A percentile compares a stretch with the other conserved stretches of the same genome.
Evolutionary conservation across 768 basidiomycete genomes (phyloP).

Genomic region (Suillus lakei): DNA sequence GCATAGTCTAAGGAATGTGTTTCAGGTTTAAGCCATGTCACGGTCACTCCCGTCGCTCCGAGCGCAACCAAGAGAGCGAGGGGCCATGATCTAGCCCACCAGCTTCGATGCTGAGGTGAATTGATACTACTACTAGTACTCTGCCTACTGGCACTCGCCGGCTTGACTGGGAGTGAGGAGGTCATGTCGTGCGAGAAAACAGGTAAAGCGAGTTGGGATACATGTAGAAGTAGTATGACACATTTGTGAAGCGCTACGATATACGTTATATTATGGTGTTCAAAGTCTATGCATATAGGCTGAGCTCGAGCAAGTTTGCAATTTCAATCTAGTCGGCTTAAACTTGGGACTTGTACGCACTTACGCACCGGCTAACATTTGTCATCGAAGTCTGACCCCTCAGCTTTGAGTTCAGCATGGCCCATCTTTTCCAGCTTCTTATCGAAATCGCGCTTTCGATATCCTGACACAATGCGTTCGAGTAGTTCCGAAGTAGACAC

Average conservation of each 20-base stretch:
- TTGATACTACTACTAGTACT: not conserved
- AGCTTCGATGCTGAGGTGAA: not conserved
- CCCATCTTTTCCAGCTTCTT: constrained; percentile 91
- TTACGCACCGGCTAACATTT: not conserved
- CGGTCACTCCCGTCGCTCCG: not conserved
- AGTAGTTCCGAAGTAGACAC: constrained; percentile 93
- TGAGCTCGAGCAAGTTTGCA: not conserved
- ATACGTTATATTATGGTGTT: not conserved
- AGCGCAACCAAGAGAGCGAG: not conserved
- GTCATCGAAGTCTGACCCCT: constrained; percentile 41
- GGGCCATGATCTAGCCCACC: not conserved
- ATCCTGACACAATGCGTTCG: constrained; percentile 88
- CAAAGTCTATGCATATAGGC: not conserved
- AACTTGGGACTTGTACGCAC: not conserved
- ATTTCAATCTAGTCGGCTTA: not conserved
- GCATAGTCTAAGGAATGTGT: constrained; percentile 44
- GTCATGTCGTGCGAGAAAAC: not conserved
- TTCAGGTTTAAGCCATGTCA: not conserved
- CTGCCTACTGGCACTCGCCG: not conserved
- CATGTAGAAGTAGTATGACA: not conserved
- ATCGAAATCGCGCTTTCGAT: constrained; percentile 86
- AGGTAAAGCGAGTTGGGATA: not conserved
- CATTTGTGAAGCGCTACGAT: not conserved
- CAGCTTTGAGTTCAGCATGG: constrained; percentile 67
- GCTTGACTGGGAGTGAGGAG: not conserved